A percentile compares a stretch with the other conserved stretches of the same genome.
Conservation (phyloP, 768 basidiomycete species). For the Auricularia heimuer region DNA sequence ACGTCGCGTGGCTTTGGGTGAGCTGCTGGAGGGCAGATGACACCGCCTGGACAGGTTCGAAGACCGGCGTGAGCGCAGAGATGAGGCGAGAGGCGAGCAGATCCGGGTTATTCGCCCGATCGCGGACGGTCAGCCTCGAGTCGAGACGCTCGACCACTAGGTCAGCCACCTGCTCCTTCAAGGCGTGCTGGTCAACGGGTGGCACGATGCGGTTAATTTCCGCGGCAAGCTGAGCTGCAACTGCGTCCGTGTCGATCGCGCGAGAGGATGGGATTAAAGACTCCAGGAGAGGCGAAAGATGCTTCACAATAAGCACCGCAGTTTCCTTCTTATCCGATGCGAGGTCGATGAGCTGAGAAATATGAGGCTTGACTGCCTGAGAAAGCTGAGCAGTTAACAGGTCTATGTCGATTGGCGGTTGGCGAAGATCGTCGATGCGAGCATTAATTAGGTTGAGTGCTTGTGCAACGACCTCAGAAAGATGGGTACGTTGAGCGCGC, state of each 20-base stretch:
- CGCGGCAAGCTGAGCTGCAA: constrained; percentile 49
- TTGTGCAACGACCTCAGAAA: constrained; percentile 47
- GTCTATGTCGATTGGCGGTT: constrained; percentile 70
- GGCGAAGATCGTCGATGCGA: constrained; percentile 46
- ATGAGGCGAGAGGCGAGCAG: constrained; percentile 11
- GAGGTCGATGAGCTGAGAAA: constrained; percentile 79
- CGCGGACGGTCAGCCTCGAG: constrained; percentile 68
- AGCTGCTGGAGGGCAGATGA: constrained; percentile 42
- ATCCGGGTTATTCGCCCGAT: constrained; percentile 30
- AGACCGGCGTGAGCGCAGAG: constrained; percentile 18
- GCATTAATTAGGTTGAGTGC: constrained; percentile 53
- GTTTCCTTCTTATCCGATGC: constrained; percentile 86
- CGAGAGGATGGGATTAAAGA: constrained; percentile 25
- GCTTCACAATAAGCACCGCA: constrained; percentile 67
- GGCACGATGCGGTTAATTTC: constrained; percentile 66
- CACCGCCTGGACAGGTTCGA: constrained; percentile 31
- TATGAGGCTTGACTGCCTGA: constrained; percentile 83
- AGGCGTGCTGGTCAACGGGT: constrained; percentile 73
- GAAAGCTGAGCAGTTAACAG: constrained; percentile 62
- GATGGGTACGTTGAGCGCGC: constrained; percentile 35
- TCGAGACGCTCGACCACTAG: constrained; percentile 80
- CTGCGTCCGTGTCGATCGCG: constrained; percentile 40
- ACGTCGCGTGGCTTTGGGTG: constrained; percentile 38
- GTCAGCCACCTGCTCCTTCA: constrained; percentile 84
- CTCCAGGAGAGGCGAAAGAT: constrained; percentile 57